Percentiles rank a stretch among this genome's conserved stretches.
These are phyloP conservation scores for Psilocybe mexicana DNA, from an alignment of 1,284 basidiomycete species.

Conservation along the genomic window DNA sequence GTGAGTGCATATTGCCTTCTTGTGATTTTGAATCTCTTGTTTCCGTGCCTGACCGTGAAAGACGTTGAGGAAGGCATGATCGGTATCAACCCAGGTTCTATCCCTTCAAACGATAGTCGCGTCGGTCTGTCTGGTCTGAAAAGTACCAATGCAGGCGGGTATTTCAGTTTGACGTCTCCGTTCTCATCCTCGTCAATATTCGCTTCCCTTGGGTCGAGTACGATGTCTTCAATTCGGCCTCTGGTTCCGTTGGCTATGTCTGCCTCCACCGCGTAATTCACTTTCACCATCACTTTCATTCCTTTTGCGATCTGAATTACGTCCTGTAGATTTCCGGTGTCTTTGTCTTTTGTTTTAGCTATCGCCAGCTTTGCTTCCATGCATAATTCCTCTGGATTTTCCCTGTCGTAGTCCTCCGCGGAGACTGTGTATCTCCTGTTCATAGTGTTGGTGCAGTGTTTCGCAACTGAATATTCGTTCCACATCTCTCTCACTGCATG, in stretches of 20 bases:
- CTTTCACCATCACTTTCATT: slow-evolving; percentile 40
- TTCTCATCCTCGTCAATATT: slow-evolving; percentile 25
- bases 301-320: slow-evolving; percentile 37
- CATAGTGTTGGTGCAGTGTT: slow-evolving; percentile 16
- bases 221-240: slow-evolving; percentile 28
- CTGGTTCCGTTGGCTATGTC: slow-evolving; percentile 41
- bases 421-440: slow-evolving; percentile 20
- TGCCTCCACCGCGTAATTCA: slow-evolving; percentile 40
- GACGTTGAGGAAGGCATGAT: slow-evolving; percentile 22
- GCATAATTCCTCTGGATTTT: not conserved
- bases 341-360: slow-evolving; percentile 12
- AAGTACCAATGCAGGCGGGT: slow-evolving; percentile 36
- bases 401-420: slow-evolving; percentile 27
- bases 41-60: slow-evolving; percentile 15
- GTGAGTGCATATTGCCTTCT: slow-evolving; percentile 26
- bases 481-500: slow-evolving; percentile 34
- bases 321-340: slow-evolving; percentile 12
- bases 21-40: not conserved
- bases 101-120: slow-evolving; percentile 24
- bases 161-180: slow-evolving; percentile 19
- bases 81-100: slow-evolving; percentile 25
- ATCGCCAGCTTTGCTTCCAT: slow-evolving; percentile 14
- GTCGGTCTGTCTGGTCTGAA: slow-evolving; percentile 26
- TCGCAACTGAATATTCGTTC: slow-evolving; percentile 30
- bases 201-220: slow-evolving; percentile 4